These are phyloP conservation scores for Thozetella sp. DNA, from an alignment of 495 filamentous ascomycete species.

Conservation along the genomic window DNA sequence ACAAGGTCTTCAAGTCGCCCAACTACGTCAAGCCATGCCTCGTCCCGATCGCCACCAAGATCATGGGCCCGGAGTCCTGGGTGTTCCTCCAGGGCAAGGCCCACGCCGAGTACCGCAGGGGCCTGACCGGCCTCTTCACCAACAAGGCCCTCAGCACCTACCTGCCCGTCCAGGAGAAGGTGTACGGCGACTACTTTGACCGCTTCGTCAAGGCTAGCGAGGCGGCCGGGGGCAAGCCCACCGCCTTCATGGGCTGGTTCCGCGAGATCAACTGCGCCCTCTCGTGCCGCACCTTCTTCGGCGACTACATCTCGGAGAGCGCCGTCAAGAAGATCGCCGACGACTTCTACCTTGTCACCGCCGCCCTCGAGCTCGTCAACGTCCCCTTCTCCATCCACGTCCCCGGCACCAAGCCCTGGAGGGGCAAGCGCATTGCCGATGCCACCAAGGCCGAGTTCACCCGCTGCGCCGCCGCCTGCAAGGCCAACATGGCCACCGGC, in stretches of 20 bases:
- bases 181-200: slow-evolving; percentile 80
- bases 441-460: slow-evolving; percentile 86
- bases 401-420: slow-evolving; percentile 91
- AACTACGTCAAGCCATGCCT: slow-evolving; percentile 88
- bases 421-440: slow-evolving; percentile 86
- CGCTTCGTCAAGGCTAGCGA: slow-evolving; percentile 72
- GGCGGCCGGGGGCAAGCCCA: slow-evolving; percentile 63
- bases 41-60: slow-evolving; percentile 86
- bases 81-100: slow-evolving; percentile 92
- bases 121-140: slow-evolving; percentile 88
- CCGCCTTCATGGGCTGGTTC: slow-evolving; percentile 86
- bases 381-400: slow-evolving; percentile 80
- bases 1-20: slow-evolving; percentile 94
- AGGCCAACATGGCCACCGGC: slow-evolving; percentile 83
- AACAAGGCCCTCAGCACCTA: slow-evolving; percentile 80
- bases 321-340: slow-evolving; percentile 88
- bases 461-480: slow-evolving; percentile 84
- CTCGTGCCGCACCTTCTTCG: slow-evolving; percentile 89
- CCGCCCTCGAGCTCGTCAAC: slow-evolving; percentile 91
- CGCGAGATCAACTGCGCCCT: slow-evolving; percentile 92
- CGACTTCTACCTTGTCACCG: slow-evolving; percentile 91
- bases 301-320: slow-evolving; percentile 84
- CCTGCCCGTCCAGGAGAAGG: slow-evolving; percentile 83
- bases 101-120: slow-evolving; percentile 92
- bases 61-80: slow-evolving; percentile 87